Base-by-base conservation (phyloP, 257 asterid genomes). In the Phtheirospermum japonicum region DNA sequence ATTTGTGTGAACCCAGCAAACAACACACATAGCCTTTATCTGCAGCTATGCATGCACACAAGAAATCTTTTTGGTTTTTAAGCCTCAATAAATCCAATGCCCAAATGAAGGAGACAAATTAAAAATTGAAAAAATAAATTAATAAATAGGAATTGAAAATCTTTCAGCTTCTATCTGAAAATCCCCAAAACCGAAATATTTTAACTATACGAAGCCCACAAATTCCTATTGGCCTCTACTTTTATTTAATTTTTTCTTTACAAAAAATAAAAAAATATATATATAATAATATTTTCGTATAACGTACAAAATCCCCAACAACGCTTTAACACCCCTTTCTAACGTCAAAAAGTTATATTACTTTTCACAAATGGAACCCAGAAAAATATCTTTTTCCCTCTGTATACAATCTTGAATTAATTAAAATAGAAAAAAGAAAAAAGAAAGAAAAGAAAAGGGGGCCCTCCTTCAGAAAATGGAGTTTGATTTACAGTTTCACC, bases 11-110 rank as follows among this genome's bases (percentile, higher is more conserved):
- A 67, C 71, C 64, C 73, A 67, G 62, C 65, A 59, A 79, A 66
- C 45, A 58, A 70, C 69, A 79, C 71, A 58, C 79, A 71, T 58
- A 77, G 76, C 76, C 18, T 50, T 5, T 49, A 46, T 34, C 33
- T 45, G 31, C 17, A 79, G 82, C 85, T 73, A 76, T 73, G 76
- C 76, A 77, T 71, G 82, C 67, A 60, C 50, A 62, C 34, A 51
- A 61, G 3, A 45, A 36, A 31, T 53, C 58, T 37, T 61, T 59
- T 64, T 31, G 26, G 28, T 13, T 40, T 45, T 56, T n/a, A n/a
- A n/a, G n/a, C n/a, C n/a, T n/a, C n/a, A n/a, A n/a, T n/a, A n/a
- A n/a, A n/a, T n/a, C n/a, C n/a, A n/a, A 28, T 51, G 63, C 57
- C 65, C 65, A 64, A 45, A 58, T 43, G 43, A 48, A 64, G 58